Evolutionary conservation across 2,329 filamentous ascomycete genomes (phyloP), one percentile per base, ranked within the genome.

Genomic region (Exophiala oligosperma): DNA sequence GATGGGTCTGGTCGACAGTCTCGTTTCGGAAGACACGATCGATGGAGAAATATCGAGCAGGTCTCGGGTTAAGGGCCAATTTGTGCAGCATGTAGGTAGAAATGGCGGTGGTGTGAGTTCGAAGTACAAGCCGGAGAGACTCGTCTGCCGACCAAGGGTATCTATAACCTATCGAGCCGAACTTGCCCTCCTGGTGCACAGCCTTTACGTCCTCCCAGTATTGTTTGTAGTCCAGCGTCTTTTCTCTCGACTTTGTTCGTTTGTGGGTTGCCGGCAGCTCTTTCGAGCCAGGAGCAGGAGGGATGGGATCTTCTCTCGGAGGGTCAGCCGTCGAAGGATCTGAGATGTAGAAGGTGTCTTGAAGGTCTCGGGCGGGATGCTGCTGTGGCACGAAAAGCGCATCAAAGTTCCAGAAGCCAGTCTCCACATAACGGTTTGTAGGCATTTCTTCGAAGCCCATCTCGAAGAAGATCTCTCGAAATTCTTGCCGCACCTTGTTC

Each of bases 391-490:
- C 93, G 75, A 93, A 97, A 63, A 99, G 90, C 24, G 92, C 87
- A 71, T 97, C 93, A 75, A 97, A 97, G 77, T 97, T 97, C 92
- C 94, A 99, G 86, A 97, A 97, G 48, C 93, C 92, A 11, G 92
- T 93, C 78, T 99, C 94, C 63, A 97, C 92, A 73, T 88, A 97
- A 73, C 90, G 86, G 77, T 89, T 89, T 50, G 93, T 97, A 12
- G 92, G 90, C 94, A 99, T 97, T 80, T 99, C 94, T 70, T 93
- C 88, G 79, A 97, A 99, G 53, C 93, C 94, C 87, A 96, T 96
- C 73, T 96, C 92, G 77, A 99, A 97, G 86, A 99, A 99, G 72
- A 99, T 97, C 72, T 94, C 90, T 58, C 94, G 84, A 83, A 99
- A 96, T 77, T 97, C 94, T 69, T 91, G 85, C 67, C 94, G 89